A percentile compares a stretch with the other conserved stretches of the same genome.
Evolutionary conservation across 306 rosid species (phyloP).

Genomic region (Castanospermum australe): DNA sequence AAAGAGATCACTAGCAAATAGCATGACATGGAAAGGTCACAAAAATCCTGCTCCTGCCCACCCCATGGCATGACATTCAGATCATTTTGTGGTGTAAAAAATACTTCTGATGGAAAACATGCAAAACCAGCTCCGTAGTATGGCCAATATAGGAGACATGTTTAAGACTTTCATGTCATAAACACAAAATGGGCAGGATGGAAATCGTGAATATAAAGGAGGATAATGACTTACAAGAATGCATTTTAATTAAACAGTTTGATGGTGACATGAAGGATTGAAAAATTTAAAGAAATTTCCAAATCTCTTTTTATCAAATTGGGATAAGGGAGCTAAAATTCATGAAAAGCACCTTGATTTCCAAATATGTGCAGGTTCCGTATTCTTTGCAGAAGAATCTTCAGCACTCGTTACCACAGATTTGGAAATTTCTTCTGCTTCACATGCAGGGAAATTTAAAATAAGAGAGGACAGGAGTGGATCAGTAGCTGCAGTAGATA

Average conservation of each 20-base stretch:
- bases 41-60: background rate
- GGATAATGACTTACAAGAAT: background rate
- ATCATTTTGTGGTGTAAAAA: background rate
- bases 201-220: background rate
- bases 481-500: constrained; percentile 67
- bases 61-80: background rate
- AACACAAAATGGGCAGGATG: background rate
- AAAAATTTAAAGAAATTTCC: background rate
- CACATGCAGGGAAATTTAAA: constrained; percentile 80
- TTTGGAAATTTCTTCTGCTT: constrained; percentile 87
- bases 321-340: background rate
- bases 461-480: constrained; percentile 89
- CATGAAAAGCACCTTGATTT: constrained; percentile 70
- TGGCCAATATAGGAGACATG: background rate
- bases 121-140: background rate
- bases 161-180: background rate
- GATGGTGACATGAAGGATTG: background rate
- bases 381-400: constrained; percentile 58
- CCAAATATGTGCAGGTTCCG: constrained; percentile 67
- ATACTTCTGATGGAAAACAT: background rate
- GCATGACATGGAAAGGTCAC: background rate
- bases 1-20: background rate
- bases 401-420: constrained; percentile 67
- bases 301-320: background rate
- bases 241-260: background rate